These are phyloP conservation scores for Citrus glauca DNA, from an alignment of 345 rosid genomes.

Conservation along the genomic window DNA sequence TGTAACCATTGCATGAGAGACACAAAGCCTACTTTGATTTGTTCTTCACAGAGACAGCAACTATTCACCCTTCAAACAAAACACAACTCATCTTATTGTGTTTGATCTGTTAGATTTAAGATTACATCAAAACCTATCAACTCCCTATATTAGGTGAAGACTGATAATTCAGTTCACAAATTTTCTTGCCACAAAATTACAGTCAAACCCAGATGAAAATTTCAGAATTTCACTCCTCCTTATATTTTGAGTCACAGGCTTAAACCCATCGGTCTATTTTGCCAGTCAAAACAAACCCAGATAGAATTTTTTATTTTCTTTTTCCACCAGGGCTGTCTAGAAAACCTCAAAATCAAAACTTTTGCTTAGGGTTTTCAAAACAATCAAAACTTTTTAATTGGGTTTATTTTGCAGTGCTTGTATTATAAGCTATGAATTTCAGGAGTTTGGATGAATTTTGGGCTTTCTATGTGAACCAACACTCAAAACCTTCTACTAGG, in stretches of 20 bases:
- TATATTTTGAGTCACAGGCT: background rate
- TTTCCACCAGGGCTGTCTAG: background rate
- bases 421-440: conserved; percentile 59
- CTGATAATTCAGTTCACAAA: background rate
- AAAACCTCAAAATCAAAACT: conserved; percentile 4
- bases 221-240: background rate
- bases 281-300: conserved; percentile 24
- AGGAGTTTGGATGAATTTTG: conserved; percentile 92
- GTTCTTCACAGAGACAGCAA: conserved; percentile 9
- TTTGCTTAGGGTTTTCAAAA: background rate
- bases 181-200: conserved; percentile 1
- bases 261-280: background rate
- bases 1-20: background rate
- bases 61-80: conserved; percentile 17
- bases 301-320: background rate
- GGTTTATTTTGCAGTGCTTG: background rate
- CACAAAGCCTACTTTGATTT: conserved; percentile 15
- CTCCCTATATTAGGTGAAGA: background rate
- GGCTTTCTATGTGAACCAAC: conserved; percentile 85
- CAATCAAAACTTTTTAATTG: background rate
- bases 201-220: conserved; percentile 19
- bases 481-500: conserved; percentile 83
- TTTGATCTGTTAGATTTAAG: conserved; percentile 13
- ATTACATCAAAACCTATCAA: conserved; percentile 14
- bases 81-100: background rate